Conservation (phyloP, 345 rosid species). For the Draba incana region DNA sequence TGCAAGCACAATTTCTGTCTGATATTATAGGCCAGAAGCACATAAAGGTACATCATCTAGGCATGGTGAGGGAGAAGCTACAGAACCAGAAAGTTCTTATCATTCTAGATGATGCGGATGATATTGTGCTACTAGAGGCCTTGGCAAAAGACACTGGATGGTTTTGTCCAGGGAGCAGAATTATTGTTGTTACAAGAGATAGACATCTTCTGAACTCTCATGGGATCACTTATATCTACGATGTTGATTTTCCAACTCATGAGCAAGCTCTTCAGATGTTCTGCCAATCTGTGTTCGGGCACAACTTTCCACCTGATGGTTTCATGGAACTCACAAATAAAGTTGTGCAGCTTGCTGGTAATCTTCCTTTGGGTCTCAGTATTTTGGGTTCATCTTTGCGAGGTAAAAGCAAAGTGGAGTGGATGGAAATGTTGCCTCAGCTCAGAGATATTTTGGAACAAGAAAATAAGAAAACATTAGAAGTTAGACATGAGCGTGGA, state of each 20-base stretch:
- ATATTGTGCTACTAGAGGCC: not conserved
- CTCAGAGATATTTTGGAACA: not conserved
- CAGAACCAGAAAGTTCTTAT: slow-evolving; percentile 13
- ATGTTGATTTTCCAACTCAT: slow-evolving; percentile 2
- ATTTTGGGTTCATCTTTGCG: slow-evolving; percentile 28
- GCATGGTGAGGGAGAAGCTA: not conserved
- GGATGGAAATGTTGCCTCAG: slow-evolving; percentile 28
- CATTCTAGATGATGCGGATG: slow-evolving; percentile 24
- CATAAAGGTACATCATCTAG: not conserved
- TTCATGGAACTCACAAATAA: not conserved
- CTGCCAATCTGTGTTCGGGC: slow-evolving; percentile 3
- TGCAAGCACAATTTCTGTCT: slow-evolving; percentile 37
- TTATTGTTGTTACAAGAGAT: slow-evolving; percentile 17
- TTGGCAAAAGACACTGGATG: not conserved
- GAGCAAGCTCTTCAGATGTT: slow-evolving; percentile 26
- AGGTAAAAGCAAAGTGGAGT: not conserved
- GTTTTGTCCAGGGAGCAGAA: slow-evolving; percentile 28
- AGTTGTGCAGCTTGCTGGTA: slow-evolving; percentile 6
- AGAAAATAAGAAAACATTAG: slow-evolving; percentile 1
- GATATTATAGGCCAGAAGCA: slow-evolving; percentile 34
- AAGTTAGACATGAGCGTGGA: slow-evolving; percentile 30
- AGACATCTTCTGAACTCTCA: slow-evolving; percentile 4
- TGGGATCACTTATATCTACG: not conserved
- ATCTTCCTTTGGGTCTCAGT: slow-evolving; percentile 41
- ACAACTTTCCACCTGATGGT: slow-evolving; percentile 1